Base-by-base conservation (phyloP, 306 rosid species). In the Lathyrus sativus region DNA sequence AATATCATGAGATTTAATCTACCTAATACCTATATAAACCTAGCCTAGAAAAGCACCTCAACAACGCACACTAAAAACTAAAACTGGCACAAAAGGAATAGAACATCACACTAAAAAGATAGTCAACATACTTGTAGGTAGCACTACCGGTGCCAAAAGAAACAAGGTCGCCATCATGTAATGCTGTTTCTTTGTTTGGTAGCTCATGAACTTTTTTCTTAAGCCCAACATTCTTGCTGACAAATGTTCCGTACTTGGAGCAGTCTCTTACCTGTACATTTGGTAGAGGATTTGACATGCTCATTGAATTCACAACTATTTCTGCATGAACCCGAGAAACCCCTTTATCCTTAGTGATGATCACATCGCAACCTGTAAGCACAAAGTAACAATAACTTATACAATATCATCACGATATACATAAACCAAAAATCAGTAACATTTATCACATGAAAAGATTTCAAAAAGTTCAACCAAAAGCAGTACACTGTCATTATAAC, bases 251-350 rank as follows among this genome's bases (percentile, higher is more conserved):
- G 65, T 92, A 92, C 76, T 92, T 92, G 42, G 96, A 92, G 82
- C 91, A 92, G 79, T 92, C 98, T 74, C 74, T 80, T 49, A 92
- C 69, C 35, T 74, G 73, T 61, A 86, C 58, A 46, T 75, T 80
- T 18, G 65, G 70, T 37, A 15, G 56, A 64, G 87, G 76, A 58
- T 76, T 68, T 57, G 71, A 67, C 14, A 55, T 64, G 42, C 76
- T 65, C 98, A 89, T 79, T 39, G 81, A 74, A 69, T 87, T 90
- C 62, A 92, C 85, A 60, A 85, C 51, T 67, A 92, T 83, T 80
- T 92, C 98, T 29, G 98, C 92, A 64, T 92, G 98, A 68, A 92
- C 81, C 75, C 98, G 89, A 46, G 98, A 92, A 71, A 87, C 96
- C 64, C 98, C 96, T 85, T 89, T 92, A 81, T 89, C 96, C 73